Conservation (phyloP, 345 rosid genomes). For the Sonneratia caseolaris region DNA sequence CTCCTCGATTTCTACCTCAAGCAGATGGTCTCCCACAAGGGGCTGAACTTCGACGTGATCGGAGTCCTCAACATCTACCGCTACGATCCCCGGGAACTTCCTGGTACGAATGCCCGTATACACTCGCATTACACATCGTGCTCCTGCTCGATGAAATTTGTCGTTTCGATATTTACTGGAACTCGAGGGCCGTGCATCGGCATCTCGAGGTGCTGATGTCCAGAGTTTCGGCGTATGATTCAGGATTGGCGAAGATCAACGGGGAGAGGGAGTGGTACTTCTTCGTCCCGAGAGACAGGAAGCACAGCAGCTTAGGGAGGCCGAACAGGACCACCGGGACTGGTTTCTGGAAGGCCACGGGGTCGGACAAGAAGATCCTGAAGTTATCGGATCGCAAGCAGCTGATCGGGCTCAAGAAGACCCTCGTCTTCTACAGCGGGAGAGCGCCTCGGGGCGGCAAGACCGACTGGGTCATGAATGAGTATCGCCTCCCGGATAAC, state of each 20-base stretch:
- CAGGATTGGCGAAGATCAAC: slow-evolving; percentile 51
- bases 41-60: slow-evolving; percentile 38
- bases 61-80: slow-evolving; percentile 61
- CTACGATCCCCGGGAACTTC: slow-evolving; percentile 77
- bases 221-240: background rate
- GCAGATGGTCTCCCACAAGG: slow-evolving; percentile 50
- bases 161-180: background rate
- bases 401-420: slow-evolving; percentile 67
- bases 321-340: slow-evolving; percentile 9
- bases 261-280: slow-evolving; percentile 97
- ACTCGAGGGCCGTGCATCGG: background rate
- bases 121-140: too few species aligned
- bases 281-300: slow-evolving; percentile 84
- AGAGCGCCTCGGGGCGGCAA: slow-evolving; percentile 84
- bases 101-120: slow-evolving; percentile 24
- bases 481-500: slow-evolving; percentile 81
- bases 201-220: background rate
- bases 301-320: slow-evolving; percentile 73
- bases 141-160: too few species aligned
- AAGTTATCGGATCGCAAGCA: slow-evolving; percentile 60
- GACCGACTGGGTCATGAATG: slow-evolving; percentile 99
- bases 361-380: slow-evolving; percentile 31
- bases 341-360: too few species aligned
- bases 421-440: slow-evolving; percentile 84
- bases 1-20: slow-evolving; percentile 81